Percentiles rank a stretch among this genome's conserved stretches.
Evolutionary conservation across 2,329 filamentous ascomycete genomes (phyloP).

Genomic region (Alternaria gansuensis): DNA sequence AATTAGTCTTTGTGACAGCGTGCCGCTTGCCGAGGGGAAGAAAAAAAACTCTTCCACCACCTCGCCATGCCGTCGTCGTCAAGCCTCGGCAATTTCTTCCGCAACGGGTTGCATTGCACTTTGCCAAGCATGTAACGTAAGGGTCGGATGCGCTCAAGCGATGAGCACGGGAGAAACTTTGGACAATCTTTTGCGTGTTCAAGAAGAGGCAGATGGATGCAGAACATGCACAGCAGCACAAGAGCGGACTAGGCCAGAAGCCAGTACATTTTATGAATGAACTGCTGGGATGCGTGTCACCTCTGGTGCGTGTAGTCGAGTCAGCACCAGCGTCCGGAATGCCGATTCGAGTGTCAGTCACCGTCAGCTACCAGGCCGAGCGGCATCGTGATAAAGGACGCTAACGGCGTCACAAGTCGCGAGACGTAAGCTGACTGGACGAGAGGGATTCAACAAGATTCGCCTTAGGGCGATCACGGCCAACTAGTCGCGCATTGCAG

Average conservation of each 20-base stretch:
- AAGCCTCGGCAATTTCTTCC: conserved; percentile 30
- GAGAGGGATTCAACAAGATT: conserved; percentile 27
- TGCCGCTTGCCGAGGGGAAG: conserved; percentile 21
- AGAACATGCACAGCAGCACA: conserved; percentile 7
- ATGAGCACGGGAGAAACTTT: conserved; percentile 8
- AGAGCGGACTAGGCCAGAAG: conserved; percentile 4
- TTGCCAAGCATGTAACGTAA: conserved; percentile 35
- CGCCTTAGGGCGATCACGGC: conserved; percentile 10
- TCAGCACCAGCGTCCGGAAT: conserved; percentile 35
- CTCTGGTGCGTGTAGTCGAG: conserved; percentile 29
- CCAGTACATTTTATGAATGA: conserved; percentile 15
- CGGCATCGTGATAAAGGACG: conserved; percentile 23
- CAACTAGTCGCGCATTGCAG: conserved; percentile 19
- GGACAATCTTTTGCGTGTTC: background rate
- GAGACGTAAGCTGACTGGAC: conserved; percentile 35
- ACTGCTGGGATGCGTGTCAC: conserved; percentile 37
- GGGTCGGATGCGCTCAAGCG: conserved; percentile 22
- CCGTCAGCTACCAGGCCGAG: conserved; percentile 24
- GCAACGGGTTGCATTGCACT: conserved; percentile 13
- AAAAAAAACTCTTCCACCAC: conserved; percentile 24
- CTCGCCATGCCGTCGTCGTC: conserved; percentile 12
- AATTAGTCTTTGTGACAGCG: conserved; percentile 7
- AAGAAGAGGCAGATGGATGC: background rate
- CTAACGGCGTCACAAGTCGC: conserved; percentile 20
- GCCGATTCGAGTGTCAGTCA: conserved; percentile 36